Percentiles rank a stretch among this genome's conserved stretches.
Evolutionary conservation across 192 early-diverging fungal genomes (phyloP).

Genomic region (Backusella parvicylindrica): DNA sequence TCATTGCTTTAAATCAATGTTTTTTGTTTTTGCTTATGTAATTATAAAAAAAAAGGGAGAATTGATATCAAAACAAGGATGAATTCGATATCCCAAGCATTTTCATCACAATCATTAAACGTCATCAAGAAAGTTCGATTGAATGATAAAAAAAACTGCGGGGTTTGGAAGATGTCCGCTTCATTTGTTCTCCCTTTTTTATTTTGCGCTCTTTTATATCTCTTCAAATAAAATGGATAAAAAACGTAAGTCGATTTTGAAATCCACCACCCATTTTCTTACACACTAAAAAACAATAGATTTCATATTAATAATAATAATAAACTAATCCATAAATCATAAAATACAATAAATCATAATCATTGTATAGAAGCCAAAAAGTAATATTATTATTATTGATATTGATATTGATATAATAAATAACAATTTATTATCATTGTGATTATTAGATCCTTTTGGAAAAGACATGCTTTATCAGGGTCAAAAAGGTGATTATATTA

Average conservation of each 20-base stretch:
- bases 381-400: not conserved
- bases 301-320: not conserved
- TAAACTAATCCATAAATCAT: not conserved
- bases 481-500: not conserved
- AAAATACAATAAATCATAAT: not conserved
- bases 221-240: not conserved
- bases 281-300: not conserved
- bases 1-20: too few relatives aligned
- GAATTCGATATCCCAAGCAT: too few relatives aligned
- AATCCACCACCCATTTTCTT: not conserved
- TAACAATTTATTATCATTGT: not conserved
- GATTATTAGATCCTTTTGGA: not conserved
- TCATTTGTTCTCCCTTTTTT: not conserved
- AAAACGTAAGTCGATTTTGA: slow-evolving; percentile 3
- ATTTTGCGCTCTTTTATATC: too few relatives aligned
- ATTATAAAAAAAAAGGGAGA: too few relatives aligned
- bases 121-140: not conserved
- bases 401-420: not conserved
- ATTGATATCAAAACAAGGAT: too few relatives aligned
- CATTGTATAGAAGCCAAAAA: not conserved
- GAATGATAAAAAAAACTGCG: not conserved
- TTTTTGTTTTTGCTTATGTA: too few relatives aligned
- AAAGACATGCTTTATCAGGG: not conserved
- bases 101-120: too few relatives aligned
- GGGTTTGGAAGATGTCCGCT: not conserved